Evolutionary conservation across 2,329 filamentous ascomycete species (phyloP).

Genomic region (Curvularia verruculosa): DNA sequence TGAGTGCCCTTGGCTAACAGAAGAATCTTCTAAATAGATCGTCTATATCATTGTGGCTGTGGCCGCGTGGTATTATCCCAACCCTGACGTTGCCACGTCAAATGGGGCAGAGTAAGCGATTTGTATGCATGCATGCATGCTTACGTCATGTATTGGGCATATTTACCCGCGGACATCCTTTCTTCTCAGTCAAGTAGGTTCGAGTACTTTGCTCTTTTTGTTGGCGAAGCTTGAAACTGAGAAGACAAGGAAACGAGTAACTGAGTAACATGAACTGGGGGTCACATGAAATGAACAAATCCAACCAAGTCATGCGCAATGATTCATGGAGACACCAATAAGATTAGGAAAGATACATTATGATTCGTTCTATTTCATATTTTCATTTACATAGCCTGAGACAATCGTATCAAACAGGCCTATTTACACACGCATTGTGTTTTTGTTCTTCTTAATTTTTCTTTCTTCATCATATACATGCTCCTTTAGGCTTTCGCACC

Average conservation of each 20-base stretch:
- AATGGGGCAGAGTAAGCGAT: conserved; percentile 18
- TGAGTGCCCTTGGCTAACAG: neutral
- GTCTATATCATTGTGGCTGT: conserved; percentile 69
- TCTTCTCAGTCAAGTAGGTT: neutral
- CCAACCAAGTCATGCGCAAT: neutral
- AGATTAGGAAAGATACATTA: neutral
- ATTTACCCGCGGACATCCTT: too few relatives aligned
- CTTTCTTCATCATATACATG: neutral
- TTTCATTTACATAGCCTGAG: neutral
- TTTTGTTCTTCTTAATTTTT: too few relatives aligned
- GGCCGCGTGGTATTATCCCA: conserved; percentile 66
- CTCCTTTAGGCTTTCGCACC: conserved; percentile 18
- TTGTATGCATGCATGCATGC: neutral
- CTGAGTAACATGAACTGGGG: neutral
- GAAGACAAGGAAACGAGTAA: neutral
- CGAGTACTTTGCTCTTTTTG: neutral
- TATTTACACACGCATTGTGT: neutral
- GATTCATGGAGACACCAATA: neutral
- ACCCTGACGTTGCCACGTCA: conserved; percentile 50
- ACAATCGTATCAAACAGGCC: neutral
- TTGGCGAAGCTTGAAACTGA: neutral
- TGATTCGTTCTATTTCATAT: neutral
- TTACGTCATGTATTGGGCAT: neutral
- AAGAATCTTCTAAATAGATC: conserved; percentile 45
- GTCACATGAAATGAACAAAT: neutral